Conservation (phyloP, 371 early-diverging fungal species). For the Mortierella sp. region DNA sequence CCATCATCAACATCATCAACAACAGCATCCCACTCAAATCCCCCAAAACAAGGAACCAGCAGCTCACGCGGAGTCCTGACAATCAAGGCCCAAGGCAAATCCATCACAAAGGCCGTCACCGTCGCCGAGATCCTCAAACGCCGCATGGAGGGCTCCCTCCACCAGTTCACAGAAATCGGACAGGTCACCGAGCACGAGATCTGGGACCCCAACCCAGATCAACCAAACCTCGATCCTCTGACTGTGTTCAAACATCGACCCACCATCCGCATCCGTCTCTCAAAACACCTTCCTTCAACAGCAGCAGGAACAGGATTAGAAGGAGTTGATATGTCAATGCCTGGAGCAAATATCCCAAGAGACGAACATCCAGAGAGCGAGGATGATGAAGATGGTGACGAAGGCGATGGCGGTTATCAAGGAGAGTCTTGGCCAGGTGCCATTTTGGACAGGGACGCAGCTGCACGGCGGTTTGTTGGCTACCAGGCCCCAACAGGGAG, state of each 20-base stretch:
- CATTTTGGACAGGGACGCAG: constrained; percentile 46
- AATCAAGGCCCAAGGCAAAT: constrained; percentile 61
- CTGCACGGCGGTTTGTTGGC: constrained; percentile 45
- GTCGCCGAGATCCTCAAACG: constrained; percentile 78
- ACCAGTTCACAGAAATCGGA: constrained; percentile 74
- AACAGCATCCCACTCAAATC: neutral
- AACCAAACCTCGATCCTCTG: constrained; percentile 41
- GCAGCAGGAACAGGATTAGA: neutral
- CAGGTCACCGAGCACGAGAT: constrained; percentile 64
- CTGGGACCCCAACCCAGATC: constrained; percentile 65
- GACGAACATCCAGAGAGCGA: constrained; percentile 34
- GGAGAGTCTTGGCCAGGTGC: constrained; percentile 50
- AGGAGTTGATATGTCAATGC: constrained; percentile 24
- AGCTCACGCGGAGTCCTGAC: constrained; percentile 44
- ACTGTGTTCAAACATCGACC: constrained; percentile 44
- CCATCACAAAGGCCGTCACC: constrained; percentile 74
- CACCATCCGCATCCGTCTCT: constrained; percentile 53
- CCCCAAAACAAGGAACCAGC: too few relatives aligned
- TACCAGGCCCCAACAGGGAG: constrained; percentile 55
- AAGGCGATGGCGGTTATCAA: constrained; percentile 13
- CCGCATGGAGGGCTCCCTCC: constrained; percentile 66
- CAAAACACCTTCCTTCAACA: constrained; percentile 23
- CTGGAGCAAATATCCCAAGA: constrained; percentile 37
- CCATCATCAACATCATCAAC: neutral
- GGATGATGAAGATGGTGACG: neutral